Evolutionary conservation across 768 basidiomycete species (phyloP).

Genomic region (Cystobasidium ongulense): DNA sequence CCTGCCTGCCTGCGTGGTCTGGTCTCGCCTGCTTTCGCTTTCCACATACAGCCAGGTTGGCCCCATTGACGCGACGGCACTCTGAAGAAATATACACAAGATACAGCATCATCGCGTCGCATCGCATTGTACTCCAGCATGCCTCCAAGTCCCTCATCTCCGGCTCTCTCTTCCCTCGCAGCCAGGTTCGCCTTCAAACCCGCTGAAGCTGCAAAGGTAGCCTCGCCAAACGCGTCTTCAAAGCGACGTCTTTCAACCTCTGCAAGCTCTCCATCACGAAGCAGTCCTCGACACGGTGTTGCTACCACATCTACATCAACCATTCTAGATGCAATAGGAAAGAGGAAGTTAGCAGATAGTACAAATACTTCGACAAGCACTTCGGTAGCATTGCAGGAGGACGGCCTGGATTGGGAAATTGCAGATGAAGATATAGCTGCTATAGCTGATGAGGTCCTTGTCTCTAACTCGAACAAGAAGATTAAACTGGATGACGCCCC

Average conservation of each 20-base stretch:
- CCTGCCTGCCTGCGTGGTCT: too few relatives aligned
- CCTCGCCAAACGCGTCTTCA: neutral
- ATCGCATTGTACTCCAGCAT: neutral
- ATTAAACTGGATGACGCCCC: neutral
- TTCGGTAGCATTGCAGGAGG: neutral
- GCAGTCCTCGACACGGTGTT: neutral
- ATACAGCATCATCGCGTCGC: too few relatives aligned
- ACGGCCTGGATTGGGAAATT: neutral
- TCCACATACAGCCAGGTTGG: too few relatives aligned
- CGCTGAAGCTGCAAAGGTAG: neutral
- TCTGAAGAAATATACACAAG: too few relatives aligned
- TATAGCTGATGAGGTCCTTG: neutral
- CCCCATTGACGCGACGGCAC: too few relatives aligned
- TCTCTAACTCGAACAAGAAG: neutral
- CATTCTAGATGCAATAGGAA: neutral
- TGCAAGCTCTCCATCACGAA: neutral
- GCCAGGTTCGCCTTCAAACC: conserved; percentile 8
- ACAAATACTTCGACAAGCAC: neutral
- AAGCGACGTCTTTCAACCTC: neutral
- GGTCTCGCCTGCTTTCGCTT: too few relatives aligned
- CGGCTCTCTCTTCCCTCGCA: neutral
- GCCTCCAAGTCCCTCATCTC: neutral
- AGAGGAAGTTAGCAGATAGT: neutral
- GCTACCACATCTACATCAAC: neutral
- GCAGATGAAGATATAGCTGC: neutral